These are phyloP conservation scores for Athelia sp. DNA, from an alignment of 1,284 basidiomycete genomes.

Conservation along the genomic window DNA sequence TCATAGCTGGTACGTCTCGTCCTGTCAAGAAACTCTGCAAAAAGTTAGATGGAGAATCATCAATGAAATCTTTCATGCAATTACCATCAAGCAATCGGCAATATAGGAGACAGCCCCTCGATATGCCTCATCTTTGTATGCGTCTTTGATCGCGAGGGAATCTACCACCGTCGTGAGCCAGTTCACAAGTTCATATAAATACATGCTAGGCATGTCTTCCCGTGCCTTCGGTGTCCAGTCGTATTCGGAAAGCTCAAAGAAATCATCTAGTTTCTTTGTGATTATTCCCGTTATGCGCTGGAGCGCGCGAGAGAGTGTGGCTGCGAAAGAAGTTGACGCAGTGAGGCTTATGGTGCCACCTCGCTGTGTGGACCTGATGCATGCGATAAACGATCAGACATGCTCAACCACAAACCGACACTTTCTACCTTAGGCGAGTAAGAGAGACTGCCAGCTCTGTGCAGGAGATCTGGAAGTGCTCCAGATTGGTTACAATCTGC, in stretches of 20 bases:
- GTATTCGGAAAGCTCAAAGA: conserved; percentile 93
- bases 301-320: conserved; percentile 68
- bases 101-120: conserved; percentile 83
- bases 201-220: conserved; percentile 81
- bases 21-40: conserved; percentile 75
- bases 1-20: conserved; percentile 74
- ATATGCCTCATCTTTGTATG: conserved; percentile 87
- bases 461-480: conserved; percentile 89
- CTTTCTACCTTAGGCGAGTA: conserved; percentile 68
- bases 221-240: conserved; percentile 78
- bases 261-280: conserved; percentile 91
- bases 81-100: conserved; percentile 81
- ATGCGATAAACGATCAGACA: neutral
- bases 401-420: neutral
- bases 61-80: conserved; percentile 4
- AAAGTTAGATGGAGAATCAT: conserved; percentile 4
- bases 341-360: conserved; percentile 76
- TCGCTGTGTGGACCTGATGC: conserved; percentile 68
- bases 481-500: conserved; percentile 91
- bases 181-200: conserved; percentile 91
- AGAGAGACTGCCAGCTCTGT: conserved; percentile 84
- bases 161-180: conserved; percentile 98
- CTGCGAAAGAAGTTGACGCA: conserved; percentile 64
- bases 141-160: conserved; percentile 80
- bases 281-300: conserved; percentile 82